A percentile compares a stretch with the other conserved stretches of the same genome.
These are phyloP conservation scores for Dryas drummondii DNA, from an alignment of 306 rosid genomes.

Conservation along the genomic window DNA sequence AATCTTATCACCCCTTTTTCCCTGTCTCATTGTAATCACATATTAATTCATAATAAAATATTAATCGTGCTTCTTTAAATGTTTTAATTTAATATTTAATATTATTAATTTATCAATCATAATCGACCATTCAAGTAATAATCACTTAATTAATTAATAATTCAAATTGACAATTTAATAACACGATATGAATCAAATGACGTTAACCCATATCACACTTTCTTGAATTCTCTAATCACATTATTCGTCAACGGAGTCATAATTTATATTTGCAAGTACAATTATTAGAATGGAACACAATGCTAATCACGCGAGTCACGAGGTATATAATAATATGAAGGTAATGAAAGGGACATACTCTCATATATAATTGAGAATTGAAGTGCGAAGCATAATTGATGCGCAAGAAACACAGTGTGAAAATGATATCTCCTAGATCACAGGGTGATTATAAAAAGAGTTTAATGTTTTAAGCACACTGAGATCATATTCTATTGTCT, in stretches of 20 bases:
- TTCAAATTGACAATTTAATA: no score
- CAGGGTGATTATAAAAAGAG: constrained; percentile 17
- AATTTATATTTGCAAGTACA: background rate
- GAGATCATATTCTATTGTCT: background rate
- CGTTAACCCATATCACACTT: background rate
- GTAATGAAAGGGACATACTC: background rate
- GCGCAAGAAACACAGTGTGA: constrained; percentile 13
- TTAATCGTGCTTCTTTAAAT: no score
- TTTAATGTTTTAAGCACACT: background rate
- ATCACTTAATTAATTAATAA: background rate
- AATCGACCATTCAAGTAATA: background rate
- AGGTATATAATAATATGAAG: background rate
- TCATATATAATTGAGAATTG: background rate
- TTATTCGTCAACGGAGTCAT: background rate
- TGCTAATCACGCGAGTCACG: background rate
- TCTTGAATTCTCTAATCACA: background rate
- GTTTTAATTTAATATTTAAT: background rate
- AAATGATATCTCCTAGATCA: constrained; percentile 16
- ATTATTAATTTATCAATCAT: background rate
- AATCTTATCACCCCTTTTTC: background rate
- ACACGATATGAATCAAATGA: background rate
- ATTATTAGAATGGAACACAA: constrained; percentile 1
- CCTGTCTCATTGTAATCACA: background rate
- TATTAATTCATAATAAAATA: constrained; percentile 11
- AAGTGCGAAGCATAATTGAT: background rate